Evolutionary conservation across 768 basidiomycete genomes (phyloP).

Genomic region (Lactarius pseudohatsudake): DNA sequence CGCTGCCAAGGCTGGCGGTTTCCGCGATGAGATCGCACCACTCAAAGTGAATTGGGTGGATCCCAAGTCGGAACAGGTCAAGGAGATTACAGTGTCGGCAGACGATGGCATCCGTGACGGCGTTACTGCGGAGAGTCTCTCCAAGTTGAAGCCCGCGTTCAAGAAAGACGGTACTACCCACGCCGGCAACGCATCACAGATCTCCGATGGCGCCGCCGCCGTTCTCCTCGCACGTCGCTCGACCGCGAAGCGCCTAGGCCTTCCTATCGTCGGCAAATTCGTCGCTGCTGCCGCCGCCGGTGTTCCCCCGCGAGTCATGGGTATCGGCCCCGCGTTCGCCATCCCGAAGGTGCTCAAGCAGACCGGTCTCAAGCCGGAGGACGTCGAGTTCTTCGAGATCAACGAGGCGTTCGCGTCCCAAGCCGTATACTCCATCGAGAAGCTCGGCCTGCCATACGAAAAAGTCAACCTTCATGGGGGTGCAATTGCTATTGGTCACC

Average conservation of each 20-base stretch:
- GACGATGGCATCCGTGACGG: slow-evolving; percentile 90
- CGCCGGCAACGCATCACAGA: slow-evolving; percentile 85
- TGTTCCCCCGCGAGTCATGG: slow-evolving; percentile 87
- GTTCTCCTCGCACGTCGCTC: slow-evolving; percentile 81
- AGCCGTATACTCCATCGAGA: slow-evolving; percentile 70
- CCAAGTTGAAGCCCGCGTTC: slow-evolving; percentile 88
- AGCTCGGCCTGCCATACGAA: slow-evolving; percentile 65
- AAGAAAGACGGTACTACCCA: slow-evolving; percentile 72
- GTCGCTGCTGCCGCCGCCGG: slow-evolving; percentile 69
- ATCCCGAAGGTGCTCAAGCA: slow-evolving; percentile 73
- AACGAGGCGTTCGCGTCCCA: slow-evolving; percentile 90
- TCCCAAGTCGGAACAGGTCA: slow-evolving; percentile 69
- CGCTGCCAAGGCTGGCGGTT: slow-evolving; percentile 78
- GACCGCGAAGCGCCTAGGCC: slow-evolving; percentile 74
- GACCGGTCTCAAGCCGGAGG: slow-evolving; percentile 61
- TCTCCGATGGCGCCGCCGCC: slow-evolving; percentile 91
- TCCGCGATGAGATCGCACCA: slow-evolving; percentile 82
- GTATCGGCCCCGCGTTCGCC: slow-evolving; percentile 87
- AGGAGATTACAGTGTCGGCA: slow-evolving; percentile 65
- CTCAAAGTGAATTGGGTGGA: slow-evolving; percentile 68
- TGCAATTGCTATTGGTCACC: slow-evolving; percentile 88
- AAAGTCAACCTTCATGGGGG: slow-evolving; percentile 90
- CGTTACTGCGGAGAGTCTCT: slow-evolving; percentile 73
- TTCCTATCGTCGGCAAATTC: slow-evolving; percentile 88
- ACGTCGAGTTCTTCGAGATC: slow-evolving; percentile 90